phyloP scores from a whole-genome alignment of 306 rosid genomes.

The Glycine tomentella region DNA sequence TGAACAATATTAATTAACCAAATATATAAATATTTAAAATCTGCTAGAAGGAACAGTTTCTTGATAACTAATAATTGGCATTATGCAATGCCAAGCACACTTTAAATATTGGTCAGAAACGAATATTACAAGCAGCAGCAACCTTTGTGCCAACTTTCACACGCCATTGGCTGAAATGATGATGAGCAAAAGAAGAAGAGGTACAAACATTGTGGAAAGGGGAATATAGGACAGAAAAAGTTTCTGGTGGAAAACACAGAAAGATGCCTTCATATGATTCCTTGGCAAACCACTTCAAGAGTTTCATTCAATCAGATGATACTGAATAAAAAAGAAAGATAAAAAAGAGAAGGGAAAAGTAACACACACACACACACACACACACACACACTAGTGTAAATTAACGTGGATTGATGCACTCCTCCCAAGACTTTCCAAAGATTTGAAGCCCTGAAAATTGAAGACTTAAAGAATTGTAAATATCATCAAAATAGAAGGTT shows the following conservation, averaged over 20 bases:
- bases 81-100: conserved; percentile 41
- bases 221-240: conserved; percentile 53
- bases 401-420: conserved; percentile 54
- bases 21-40: conserved; percentile 37
- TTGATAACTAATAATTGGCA: conserved; percentile 39
- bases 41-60: conserved; percentile 33
- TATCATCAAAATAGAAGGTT: not conserved
- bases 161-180: conserved; percentile 38
- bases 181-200: conserved; percentile 29
- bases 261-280: conserved; percentile 44
- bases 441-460: conserved; percentile 58
- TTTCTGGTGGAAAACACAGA: conserved; percentile 46
- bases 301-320: conserved; percentile 42
- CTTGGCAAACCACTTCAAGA: conserved; percentile 33
- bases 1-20: conserved; percentile 29
- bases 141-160: conserved; percentile 50
- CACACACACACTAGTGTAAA: conserved; percentile 38
- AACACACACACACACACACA: too few species aligned
- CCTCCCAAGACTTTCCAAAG: conserved; percentile 62
- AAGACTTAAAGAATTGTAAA: conserved; percentile 15
- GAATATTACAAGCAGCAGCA: conserved; percentile 36
- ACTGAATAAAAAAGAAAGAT: not conserved
- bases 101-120: conserved; percentile 49
- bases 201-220: conserved; percentile 33
- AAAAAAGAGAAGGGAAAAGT: not conserved